Evolutionary conservation across 2,329 filamentous ascomycete genomes (phyloP).

Genomic region (Phoma sp.): DNA sequence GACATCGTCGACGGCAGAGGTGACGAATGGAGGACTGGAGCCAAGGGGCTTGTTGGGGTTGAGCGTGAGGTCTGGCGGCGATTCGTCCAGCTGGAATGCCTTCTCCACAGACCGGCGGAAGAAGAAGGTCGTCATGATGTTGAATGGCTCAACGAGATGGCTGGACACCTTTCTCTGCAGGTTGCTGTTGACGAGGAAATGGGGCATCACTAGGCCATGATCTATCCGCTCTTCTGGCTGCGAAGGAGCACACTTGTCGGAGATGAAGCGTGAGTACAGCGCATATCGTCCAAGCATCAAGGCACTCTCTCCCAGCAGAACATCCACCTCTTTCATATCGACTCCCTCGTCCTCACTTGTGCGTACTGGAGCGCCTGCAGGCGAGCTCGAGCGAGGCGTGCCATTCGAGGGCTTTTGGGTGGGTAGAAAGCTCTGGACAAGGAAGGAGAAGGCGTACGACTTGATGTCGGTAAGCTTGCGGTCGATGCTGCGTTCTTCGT

Average conservation of each 20-base stretch:
- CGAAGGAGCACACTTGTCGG: conserved; percentile 73
- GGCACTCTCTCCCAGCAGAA: conserved; percentile 82
- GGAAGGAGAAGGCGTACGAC: conserved; percentile 95
- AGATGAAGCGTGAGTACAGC: conserved; percentile 86
- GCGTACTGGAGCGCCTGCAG: conserved; percentile 65
- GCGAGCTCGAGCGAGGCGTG: conserved; percentile 76
- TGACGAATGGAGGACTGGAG: conserved; percentile 86
- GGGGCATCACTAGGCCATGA: conserved; percentile 68
- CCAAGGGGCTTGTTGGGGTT: conserved; percentile 74
- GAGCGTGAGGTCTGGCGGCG: conserved; percentile 78
- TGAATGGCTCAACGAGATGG: conserved; percentile 81
- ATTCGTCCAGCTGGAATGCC: conserved; percentile 94
- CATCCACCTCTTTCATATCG: conserved; percentile 96
- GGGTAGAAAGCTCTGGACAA: conserved; percentile 91
- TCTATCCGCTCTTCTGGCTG: conserved; percentile 61
- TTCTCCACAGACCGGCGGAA: conserved; percentile 96
- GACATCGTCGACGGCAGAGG: conserved; percentile 94
- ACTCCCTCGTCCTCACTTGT: conserved; percentile 87
- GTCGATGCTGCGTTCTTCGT: conserved; percentile 83
- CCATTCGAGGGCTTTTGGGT: conserved; percentile 67
- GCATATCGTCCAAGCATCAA: conserved; percentile 95
- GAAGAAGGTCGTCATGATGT: conserved; percentile 93
- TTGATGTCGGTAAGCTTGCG: conserved; percentile 92
- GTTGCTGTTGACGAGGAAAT: conserved; percentile 78
- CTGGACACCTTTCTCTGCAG: conserved; percentile 78